A percentile compares a stretch with the other conserved stretches of the same genome.
phyloP scores from a whole-genome alignment of 192 early-diverging fungal genomes.

The Coemansia sp. region DNA sequence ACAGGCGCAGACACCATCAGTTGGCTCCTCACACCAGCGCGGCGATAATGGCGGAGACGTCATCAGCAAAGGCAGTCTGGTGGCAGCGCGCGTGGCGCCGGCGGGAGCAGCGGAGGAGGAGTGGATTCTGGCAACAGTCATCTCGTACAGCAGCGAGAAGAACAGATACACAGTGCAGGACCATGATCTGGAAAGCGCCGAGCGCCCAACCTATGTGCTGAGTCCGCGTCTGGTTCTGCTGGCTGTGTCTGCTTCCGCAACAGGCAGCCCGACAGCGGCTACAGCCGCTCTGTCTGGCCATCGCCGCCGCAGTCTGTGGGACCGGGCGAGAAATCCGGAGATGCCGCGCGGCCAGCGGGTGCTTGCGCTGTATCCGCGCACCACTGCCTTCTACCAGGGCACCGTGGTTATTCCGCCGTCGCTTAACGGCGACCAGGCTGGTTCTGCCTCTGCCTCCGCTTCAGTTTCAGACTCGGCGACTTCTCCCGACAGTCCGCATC shows the following conservation, averaged over 20 bases:
- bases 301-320: slow-evolving; percentile 34
- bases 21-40: neutral
- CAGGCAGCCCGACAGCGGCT: neutral
- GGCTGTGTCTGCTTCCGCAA: slow-evolving; percentile 15
- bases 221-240: slow-evolving; percentile 36
- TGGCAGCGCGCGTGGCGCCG: slow-evolving; percentile 37
- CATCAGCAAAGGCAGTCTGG: slow-evolving; percentile 37
- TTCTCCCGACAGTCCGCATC: slow-evolving; percentile 11
- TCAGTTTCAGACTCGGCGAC: neutral
- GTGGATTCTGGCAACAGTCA: slow-evolving; percentile 47
- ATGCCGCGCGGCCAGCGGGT: slow-evolving; percentile 38
- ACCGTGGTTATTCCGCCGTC: slow-evolving; percentile 42
- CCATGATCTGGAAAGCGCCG: slow-evolving; percentile 43
- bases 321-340: slow-evolving; percentile 32
- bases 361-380: slow-evolving; percentile 50
- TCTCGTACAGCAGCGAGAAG: slow-evolving; percentile 40
- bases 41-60: neutral
- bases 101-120: slow-evolving; percentile 25
- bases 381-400: slow-evolving; percentile 46
- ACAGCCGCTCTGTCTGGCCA: neutral
- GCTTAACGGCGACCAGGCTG: slow-evolving; percentile 12
- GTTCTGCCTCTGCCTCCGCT: slow-evolving; percentile 3
- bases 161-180: slow-evolving; percentile 48
- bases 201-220: slow-evolving; percentile 37
- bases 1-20: too few species aligned